These are phyloP conservation scores for Galerina marginata DNA, from an alignment of 768 basidiomycete species.

Conservation along the genomic window DNA sequence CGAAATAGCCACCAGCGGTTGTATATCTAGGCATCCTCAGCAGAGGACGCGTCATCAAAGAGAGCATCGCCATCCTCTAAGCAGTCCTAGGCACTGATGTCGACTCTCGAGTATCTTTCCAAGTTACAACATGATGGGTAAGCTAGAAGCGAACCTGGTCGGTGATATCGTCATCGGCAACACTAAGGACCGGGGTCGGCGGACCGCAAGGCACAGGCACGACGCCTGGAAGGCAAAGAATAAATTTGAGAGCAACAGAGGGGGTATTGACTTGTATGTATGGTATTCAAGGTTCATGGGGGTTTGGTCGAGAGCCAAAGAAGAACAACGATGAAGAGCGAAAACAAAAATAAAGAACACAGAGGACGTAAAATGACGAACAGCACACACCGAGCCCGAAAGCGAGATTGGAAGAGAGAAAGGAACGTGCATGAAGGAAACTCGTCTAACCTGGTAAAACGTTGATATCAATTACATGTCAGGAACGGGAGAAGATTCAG, in stretches of 20 bases:
- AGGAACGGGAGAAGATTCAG: not conserved
- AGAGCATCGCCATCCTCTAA: not conserved
- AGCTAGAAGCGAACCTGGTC: too few species aligned
- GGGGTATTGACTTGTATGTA: too few species aligned
- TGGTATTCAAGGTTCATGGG: too few species aligned
- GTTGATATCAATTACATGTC: not conserved
- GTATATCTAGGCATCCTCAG: not conserved
- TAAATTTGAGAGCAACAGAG: too few species aligned
- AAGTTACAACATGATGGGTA: too few species aligned
- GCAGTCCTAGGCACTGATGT: too few species aligned
- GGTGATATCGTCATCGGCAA: too few species aligned
- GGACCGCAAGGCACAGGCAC: too few species aligned
- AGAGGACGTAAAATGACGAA: not conserved
- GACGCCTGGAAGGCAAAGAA: too few species aligned
- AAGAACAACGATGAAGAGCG: not conserved
- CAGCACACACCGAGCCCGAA: not conserved
- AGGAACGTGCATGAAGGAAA: not conserved
- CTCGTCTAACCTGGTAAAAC: not conserved
- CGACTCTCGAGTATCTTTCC: too few species aligned
- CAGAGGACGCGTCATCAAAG: not conserved
- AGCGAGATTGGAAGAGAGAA: too few species aligned
- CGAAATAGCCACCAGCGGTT: not conserved
- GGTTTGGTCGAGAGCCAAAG: not conserved
- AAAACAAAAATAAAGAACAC: not conserved
- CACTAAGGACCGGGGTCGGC: too few species aligned